Evolutionary conservation across 805 yeast species (phyloP), one percentile per base, ranked within the genome.

Genomic region (Myxozyma nipponensis): DNA sequence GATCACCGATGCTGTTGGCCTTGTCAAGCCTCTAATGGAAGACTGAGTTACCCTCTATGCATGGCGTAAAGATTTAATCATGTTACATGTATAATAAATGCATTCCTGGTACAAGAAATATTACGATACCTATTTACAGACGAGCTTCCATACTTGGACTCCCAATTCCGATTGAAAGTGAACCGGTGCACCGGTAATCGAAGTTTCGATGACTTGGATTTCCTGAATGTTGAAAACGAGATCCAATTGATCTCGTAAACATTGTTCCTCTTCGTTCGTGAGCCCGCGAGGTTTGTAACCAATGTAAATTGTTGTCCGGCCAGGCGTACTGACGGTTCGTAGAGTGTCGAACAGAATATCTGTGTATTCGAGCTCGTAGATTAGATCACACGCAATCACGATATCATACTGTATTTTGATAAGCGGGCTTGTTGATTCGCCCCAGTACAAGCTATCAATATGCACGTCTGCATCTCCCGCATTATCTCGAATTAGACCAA

Each of bases 201-300:
- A 15, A 1, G 44, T 7, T n/a, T 35, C 47, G 21, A 17, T 22
- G 3, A 44, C 24, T 4, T 30, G 28, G 5, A 53, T 30, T 9
- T 18, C 19, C 17, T 49, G 19, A 46, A 47, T 35, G 21, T n/a
- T 9, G 22, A 50, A 54, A 13, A 3, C 17, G 5, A 18, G 37
- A 2, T 23, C 41, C 2, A 53, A 17, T n/a, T 24, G 32, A 2
- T 7, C 19, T 55, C 54, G 50, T 10, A 50, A n/a, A 4, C 10
- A 23, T 10, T 24, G 30, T 17, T 45, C 41, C 28, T 54, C 58
- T 17, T 49, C 38, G 9, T 26, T n/a, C 4, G 56, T 34, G 15
- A 51, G 28, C 17, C 58, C 58, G 9, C 58, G 56, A 3, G 47
- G 36, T 28, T 54, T 54, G 49, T 54, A 54, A n/a, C 58, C 58